These are phyloP conservation scores for Cladosporium sp. DNA, from an alignment of 2,329 filamentous ascomycete species.

Conservation along the genomic window DNA sequence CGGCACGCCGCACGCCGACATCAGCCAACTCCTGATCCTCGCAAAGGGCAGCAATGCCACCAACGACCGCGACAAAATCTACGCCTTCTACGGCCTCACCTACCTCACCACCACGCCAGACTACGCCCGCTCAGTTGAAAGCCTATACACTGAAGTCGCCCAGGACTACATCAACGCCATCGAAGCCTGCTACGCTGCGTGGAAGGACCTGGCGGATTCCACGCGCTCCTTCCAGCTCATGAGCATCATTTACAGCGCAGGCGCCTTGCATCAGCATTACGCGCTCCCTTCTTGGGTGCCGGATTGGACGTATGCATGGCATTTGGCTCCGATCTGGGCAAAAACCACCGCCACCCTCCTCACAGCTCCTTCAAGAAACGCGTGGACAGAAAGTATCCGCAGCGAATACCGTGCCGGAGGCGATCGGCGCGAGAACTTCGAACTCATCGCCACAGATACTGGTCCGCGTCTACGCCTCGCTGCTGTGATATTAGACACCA, in stretches of 20 bases:
- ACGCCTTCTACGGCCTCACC: constrained; percentile 27
- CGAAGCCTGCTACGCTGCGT: constrained; percentile 21
- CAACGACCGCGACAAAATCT: constrained; percentile 27
- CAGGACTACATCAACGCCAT: constrained; percentile 26
- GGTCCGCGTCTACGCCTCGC: constrained; percentile 22
- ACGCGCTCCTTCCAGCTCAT: constrained; percentile 24
- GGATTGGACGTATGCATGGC: constrained; percentile 28
- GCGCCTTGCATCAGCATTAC: constrained; percentile 26
- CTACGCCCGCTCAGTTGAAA: constrained; percentile 20
- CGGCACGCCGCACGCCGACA: constrained; percentile 24
- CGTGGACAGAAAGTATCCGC: constrained; percentile 24
- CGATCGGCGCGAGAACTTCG: constrained; percentile 22
- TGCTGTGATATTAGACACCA: constrained; percentile 23
- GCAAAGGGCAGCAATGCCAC: constrained; percentile 28
- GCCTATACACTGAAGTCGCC: constrained; percentile 24
- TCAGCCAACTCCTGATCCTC: constrained; percentile 28
- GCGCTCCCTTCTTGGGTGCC: constrained; percentile 32
- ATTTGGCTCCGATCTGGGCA: constrained; percentile 27
- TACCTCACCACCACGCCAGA: constrained; percentile 22
- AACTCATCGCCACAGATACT: constrained; percentile 17
- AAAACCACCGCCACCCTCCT: constrained; percentile 22
- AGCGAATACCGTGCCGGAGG: constrained; percentile 26
- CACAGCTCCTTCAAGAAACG: constrained; percentile 16
- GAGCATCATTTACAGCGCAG: constrained; percentile 30
- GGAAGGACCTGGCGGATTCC: constrained; percentile 21